phyloP scores from a whole-genome alignment of 768 basidiomycete genomes.

The Russula emetica region DNA sequence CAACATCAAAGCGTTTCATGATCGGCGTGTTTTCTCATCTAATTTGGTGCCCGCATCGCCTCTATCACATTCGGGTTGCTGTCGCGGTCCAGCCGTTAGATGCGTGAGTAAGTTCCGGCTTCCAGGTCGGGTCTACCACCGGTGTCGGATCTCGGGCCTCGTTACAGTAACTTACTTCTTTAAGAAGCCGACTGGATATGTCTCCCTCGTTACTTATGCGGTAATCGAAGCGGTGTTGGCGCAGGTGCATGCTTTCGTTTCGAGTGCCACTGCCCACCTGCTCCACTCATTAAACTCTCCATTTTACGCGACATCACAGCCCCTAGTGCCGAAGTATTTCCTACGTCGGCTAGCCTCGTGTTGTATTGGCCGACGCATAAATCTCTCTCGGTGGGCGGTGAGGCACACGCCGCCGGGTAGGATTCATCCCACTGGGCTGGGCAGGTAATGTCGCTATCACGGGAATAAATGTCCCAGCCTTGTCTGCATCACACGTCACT shows the following conservation, averaged over 20 bases:
- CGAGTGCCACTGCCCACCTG: background rate
- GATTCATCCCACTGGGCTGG: too few relatives aligned
- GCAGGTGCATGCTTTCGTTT: background rate
- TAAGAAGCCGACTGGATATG: background rate
- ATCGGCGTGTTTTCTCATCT: constrained; percentile 4
- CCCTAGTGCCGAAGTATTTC: background rate
- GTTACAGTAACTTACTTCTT: background rate
- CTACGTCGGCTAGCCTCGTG: background rate
- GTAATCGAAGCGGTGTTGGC: background rate
- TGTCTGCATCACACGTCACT: constrained; percentile 4
- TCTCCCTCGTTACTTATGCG: background rate
- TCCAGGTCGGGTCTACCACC: background rate
- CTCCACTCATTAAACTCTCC: background rate
- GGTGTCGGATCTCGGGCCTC: constrained; percentile 4
- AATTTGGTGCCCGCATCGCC: constrained; percentile 16
- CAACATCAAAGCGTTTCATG: background rate
- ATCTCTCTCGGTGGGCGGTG: background rate
- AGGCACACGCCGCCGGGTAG: background rate
- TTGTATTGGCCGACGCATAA: background rate
- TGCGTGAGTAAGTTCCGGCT: constrained; percentile 12
- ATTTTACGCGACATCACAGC: background rate
- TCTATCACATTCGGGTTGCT: constrained; percentile 1
- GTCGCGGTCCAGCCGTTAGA: background rate
- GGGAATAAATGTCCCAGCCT: background rate
- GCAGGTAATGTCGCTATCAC: background rate